phyloP scores from a whole-genome alignment of 306 rosid species.

The Malus sieversii region DNA sequence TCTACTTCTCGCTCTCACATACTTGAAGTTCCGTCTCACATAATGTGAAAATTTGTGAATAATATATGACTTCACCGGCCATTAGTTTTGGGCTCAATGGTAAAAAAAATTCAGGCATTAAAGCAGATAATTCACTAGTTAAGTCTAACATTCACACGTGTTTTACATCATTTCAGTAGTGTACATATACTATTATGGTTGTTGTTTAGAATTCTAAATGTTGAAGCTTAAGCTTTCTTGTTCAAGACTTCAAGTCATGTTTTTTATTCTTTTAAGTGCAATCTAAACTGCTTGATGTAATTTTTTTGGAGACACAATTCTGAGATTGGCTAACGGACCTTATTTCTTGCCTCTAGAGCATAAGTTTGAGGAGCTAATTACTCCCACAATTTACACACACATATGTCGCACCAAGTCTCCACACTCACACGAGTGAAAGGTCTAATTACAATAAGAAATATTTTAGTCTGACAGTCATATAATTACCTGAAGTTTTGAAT shows the following conservation, averaged over 20 bases:
- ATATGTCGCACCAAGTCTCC: background rate
- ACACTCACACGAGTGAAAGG: background rate
- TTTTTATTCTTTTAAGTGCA: background rate
- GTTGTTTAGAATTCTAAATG: background rate
- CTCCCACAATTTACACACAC: background rate
- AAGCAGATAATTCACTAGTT: background rate
- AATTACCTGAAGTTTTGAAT: too few species aligned
- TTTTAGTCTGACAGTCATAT: too few species aligned
- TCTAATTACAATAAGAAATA: background rate
- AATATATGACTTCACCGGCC: background rate
- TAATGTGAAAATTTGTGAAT: background rate
- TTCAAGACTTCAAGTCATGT: background rate
- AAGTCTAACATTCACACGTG: background rate
- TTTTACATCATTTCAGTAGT: background rate
- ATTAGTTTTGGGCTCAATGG: background rate
- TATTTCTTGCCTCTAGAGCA: background rate
- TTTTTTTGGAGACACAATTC: background rate
- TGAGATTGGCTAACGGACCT: background rate
- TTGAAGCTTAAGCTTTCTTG: background rate
- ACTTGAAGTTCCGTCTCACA: background rate
- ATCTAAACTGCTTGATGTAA: background rate
- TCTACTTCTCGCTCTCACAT: background rate
- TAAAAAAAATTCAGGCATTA: background rate
- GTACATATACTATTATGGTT: background rate
- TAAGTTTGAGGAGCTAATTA: background rate